Evolutionary conservation across 331 rosid genomes (phyloP).

Genomic region (Quercus tomentella): DNA sequence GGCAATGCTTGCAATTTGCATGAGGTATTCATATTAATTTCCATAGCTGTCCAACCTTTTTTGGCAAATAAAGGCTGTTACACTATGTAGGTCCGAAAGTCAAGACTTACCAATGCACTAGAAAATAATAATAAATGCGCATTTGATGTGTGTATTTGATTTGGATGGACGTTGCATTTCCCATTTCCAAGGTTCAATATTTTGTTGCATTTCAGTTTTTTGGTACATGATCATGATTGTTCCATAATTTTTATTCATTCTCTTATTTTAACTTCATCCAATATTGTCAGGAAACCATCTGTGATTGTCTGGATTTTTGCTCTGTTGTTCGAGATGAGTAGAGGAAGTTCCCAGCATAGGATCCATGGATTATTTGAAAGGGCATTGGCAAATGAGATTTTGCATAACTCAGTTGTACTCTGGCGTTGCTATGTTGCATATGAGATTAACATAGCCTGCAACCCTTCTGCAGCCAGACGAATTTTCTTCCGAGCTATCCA

Average conservation of each 20-base stretch:
- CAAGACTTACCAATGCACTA: background rate
- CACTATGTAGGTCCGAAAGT: background rate
- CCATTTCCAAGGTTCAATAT: background rate
- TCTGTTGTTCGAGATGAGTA: constrained; percentile 68
- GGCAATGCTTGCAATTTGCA: background rate
- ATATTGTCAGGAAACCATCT: constrained; percentile 74
- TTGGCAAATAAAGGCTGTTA: background rate
- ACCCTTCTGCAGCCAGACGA: constrained; percentile 73
- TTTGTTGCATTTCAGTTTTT: background rate
- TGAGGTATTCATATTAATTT: background rate
- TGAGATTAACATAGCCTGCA: constrained; percentile 50
- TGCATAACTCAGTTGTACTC: constrained; percentile 66
- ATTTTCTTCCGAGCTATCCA: constrained; percentile 93
- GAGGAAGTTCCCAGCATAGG: constrained; percentile 68
- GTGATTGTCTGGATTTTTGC: constrained; percentile 75
- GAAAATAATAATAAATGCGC: background rate
- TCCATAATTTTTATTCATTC: background rate
- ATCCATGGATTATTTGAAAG: constrained; percentile 85
- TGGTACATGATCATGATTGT: background rate
- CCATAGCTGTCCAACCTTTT: background rate
- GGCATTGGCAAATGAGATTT: constrained; percentile 56
- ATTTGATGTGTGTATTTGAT: background rate
- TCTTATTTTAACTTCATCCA: background rate
- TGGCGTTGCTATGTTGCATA: constrained; percentile 86
- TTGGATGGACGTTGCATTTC: background rate